Evolutionary conservation across 805 yeast species (phyloP).

Genomic region (Pichia insulana): DNA sequence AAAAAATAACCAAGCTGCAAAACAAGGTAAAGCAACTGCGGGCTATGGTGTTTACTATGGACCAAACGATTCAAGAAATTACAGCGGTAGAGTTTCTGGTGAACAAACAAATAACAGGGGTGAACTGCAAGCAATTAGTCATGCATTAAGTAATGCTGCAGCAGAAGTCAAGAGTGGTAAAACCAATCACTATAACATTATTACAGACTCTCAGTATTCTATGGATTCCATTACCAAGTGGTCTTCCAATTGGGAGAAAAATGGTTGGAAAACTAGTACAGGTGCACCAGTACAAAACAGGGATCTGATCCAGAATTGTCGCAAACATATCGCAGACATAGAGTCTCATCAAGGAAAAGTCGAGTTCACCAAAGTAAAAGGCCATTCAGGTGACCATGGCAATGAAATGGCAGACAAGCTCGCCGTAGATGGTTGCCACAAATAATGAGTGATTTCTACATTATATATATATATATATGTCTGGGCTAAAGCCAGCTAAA

Average conservation of each 20-base stretch:
- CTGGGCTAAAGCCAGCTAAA: too few species aligned
- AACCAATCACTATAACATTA: conserved; percentile 31
- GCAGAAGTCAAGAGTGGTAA: conserved; percentile 24
- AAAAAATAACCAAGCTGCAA: conserved; percentile 43
- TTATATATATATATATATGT: too few species aligned
- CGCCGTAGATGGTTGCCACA: conserved; percentile 49
- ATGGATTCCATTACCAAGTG: conserved; percentile 49
- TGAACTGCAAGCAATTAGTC: conserved; percentile 59
- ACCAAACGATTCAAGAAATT: conserved; percentile 41
- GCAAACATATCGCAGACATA: conserved; percentile 27
- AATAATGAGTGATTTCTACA: neutral
- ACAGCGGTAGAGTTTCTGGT: conserved; percentile 41
- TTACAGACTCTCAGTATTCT: conserved; percentile 67
- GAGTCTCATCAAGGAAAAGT: conserved; percentile 34
- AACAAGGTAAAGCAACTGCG: conserved; percentile 28
- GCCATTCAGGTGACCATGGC: conserved; percentile 63
- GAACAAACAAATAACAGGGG: conserved; percentile 74
- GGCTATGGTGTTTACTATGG: conserved; percentile 81
- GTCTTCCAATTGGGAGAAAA: conserved; percentile 45
- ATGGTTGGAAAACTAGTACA: conserved; percentile 42
- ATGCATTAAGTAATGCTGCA: conserved; percentile 40
- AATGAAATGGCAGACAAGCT: conserved; percentile 70
- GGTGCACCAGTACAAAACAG: conserved; percentile 41
- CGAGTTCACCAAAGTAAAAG: conserved; percentile 53
- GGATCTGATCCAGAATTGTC: conserved; percentile 37